These are phyloP conservation scores for Candida anutae DNA, from an alignment of 1,139 yeast species.

Conservation along the genomic window DNA sequence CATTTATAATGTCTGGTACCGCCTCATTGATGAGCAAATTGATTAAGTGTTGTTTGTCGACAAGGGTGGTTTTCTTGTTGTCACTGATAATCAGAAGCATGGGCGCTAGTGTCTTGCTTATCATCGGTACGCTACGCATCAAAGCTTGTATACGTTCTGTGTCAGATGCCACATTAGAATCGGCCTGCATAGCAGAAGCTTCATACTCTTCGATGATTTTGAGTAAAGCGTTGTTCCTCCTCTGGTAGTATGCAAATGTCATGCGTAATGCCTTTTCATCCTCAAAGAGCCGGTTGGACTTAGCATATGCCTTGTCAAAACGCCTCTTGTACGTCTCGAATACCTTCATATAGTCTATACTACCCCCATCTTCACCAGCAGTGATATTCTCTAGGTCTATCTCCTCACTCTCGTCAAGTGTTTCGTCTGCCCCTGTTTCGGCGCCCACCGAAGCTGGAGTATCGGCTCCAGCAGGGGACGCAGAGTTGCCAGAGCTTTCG, in stretches of 20 bases:
- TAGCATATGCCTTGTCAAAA: slow-evolving; percentile 16
- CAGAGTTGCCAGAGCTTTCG: too few relatives aligned
- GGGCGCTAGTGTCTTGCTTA: slow-evolving; percentile 1
- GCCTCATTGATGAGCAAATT: slow-evolving; percentile 19
- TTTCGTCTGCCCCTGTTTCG: too few relatives aligned
- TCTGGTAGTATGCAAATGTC: slow-evolving; percentile 25
- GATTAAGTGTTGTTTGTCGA: slow-evolving; percentile 7
- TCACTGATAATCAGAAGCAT: background rate
- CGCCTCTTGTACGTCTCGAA: slow-evolving; percentile 21
- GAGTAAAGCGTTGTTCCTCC: slow-evolving; percentile 33
- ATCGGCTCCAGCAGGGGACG: too few relatives aligned
- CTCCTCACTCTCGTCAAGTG: too few relatives aligned
- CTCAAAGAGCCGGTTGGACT: slow-evolving; percentile 20
- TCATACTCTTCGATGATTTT: slow-evolving; percentile 21
- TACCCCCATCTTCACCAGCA: too few relatives aligned
- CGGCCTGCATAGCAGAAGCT: slow-evolving; percentile 1
- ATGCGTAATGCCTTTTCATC: slow-evolving; percentile 28
- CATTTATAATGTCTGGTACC: slow-evolving; percentile 32
- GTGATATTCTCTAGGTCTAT: too few relatives aligned
- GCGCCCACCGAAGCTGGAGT: too few relatives aligned
- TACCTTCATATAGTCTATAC: slow-evolving; percentile 16
- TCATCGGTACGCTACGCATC: slow-evolving; percentile 1
- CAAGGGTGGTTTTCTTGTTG: slow-evolving; percentile 1
- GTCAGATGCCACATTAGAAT: slow-evolving; percentile 1
- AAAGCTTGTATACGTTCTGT: slow-evolving; percentile 1